A percentile compares a stretch with the other conserved stretches of the same genome.
Evolutionary conservation across 805 yeast species (phyloP).

Genomic region (Brettanomyces naardenensis): DNA sequence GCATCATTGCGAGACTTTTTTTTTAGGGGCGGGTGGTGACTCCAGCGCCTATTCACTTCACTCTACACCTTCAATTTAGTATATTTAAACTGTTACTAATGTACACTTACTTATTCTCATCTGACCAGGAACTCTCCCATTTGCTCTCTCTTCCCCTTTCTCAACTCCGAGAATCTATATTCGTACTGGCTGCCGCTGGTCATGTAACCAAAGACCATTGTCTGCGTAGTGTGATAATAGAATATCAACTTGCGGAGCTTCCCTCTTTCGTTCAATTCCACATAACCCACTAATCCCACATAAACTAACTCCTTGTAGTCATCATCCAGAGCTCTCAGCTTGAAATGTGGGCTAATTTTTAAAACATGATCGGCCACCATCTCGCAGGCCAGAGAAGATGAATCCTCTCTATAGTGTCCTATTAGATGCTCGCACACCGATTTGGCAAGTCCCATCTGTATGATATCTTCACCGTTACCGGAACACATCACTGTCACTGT

Average conservation of each 20-base stretch:
- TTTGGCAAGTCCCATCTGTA: slow-evolving; percentile 34
- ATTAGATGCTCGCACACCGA: slow-evolving; percentile 15
- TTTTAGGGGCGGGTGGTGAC: too few relatives aligned
- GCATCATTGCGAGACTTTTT: too few relatives aligned
- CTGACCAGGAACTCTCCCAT: slow-evolving; percentile 1
- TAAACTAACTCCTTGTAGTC: slow-evolving; percentile 10
- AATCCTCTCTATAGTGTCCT: slow-evolving; percentile 1
- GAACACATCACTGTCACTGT: slow-evolving; percentile 30
- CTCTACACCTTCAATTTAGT: too few relatives aligned
- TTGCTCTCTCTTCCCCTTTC: not conserved
- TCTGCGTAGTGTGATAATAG: slow-evolving; percentile 22
- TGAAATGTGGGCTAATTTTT: slow-evolving; percentile 6
- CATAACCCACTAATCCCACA: slow-evolving; percentile 21
- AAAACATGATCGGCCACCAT: slow-evolving; percentile 12
- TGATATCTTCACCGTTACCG: slow-evolving; percentile 52
- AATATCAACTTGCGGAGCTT: slow-evolving; percentile 7
- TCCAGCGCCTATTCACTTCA: too few relatives aligned
- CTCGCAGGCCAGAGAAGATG: slow-evolving; percentile 11
- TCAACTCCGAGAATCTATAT: slow-evolving; percentile 1
- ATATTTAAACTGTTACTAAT: too few relatives aligned
- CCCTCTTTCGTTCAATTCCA: slow-evolving; percentile 6
- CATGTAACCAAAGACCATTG: slow-evolving; percentile 14
- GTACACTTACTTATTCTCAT: too few relatives aligned
- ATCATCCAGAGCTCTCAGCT: slow-evolving; percentile 15
- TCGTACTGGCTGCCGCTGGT: slow-evolving; percentile 1